These are phyloP conservation scores for Gentiana dahurica DNA, from an alignment of 257 asterid species.

Conservation along the genomic window DNA sequence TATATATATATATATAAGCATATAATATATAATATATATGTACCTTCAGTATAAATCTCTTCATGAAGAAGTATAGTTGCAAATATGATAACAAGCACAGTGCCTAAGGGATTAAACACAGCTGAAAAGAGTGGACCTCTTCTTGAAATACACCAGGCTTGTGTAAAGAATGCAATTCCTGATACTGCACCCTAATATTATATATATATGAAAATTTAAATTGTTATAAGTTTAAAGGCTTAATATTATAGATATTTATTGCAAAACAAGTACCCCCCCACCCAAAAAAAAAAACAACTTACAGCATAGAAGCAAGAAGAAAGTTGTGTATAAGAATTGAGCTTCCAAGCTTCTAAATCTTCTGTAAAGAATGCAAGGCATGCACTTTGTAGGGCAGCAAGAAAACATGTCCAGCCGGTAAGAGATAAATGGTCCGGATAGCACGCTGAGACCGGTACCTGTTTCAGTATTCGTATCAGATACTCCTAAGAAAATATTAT, in stretches of 20 bases:
- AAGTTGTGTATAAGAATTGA: constrained; percentile 17
- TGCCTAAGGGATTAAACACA: constrained; percentile 55
- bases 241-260: neutral
- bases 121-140: constrained; percentile 65
- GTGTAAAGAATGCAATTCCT: constrained; percentile 44
- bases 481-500: too few relatives aligned
- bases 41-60: constrained; percentile 64
- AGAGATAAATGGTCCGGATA: constrained; percentile 32
- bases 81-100: constrained; percentile 35
- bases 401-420: constrained; percentile 33
- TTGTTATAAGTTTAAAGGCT: neutral
- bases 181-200: constrained; percentile 14
- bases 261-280: too few relatives aligned
- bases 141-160: constrained; percentile 51
- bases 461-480: too few relatives aligned
- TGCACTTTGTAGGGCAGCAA: constrained; percentile 23
- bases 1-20: too few relatives aligned
- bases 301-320: constrained; percentile 22
- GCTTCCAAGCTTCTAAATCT: constrained; percentile 23
- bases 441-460: constrained; percentile 2
- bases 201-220: neutral
- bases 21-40: too few relatives aligned
- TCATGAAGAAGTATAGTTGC: constrained; percentile 51
- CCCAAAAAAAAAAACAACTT: constrained; percentile 2
- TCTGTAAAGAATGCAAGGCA: constrained; percentile 16